phyloP scores from a whole-genome alignment of 345 rosid genomes.

The Arabidopsis thaliana region TAIR10.1 NC_003076.8:23037001-23037500 shows the following conservation, averaged over 20 bases:
- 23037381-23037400: slow-evolving; percentile 18
- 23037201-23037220: slow-evolving; percentile 21
- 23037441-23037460: too few relatives aligned
- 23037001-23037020: background rate
- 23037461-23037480: too few relatives aligned
- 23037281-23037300: background rate
- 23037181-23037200: slow-evolving; percentile 31
- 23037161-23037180: slow-evolving; percentile 14
- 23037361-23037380: slow-evolving; percentile 53
- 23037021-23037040: slow-evolving; percentile 14
- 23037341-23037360: slow-evolving; percentile 8
- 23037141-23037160: slow-evolving; percentile 4
- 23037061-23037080: background rate
- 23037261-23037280: background rate
- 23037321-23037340: background rate
- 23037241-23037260: slow-evolving; percentile 8
- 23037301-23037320: background rate
- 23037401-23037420: background rate
- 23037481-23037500: too few relatives aligned
- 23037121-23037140: slow-evolving; percentile 16
- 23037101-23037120: slow-evolving; percentile 29
- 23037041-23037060: background rate
- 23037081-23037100: background rate
- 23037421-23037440: slow-evolving; percentile 30
- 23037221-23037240: background rate